Evolutionary conservation across 768 basidiomycete species (phyloP), one percentile per base, ranked within the genome.

Genomic region (Lentinula edodes): DNA sequence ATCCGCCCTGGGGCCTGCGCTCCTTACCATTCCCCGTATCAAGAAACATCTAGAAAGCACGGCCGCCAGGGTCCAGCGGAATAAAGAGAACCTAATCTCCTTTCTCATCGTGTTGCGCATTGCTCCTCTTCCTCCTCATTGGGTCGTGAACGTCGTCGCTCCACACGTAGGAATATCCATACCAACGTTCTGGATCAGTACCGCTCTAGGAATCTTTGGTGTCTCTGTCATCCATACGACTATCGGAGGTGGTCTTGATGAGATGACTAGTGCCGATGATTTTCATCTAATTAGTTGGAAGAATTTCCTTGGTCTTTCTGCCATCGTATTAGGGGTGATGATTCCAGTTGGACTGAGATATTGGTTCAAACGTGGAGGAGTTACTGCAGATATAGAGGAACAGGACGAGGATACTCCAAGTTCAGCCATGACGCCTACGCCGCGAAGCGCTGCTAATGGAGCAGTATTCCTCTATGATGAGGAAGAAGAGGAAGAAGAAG

Each of bases 61-160:
- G 92, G 82, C 86, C 2, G 79, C 76, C 23, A 93, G 89, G 76
- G 89, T 98, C 50, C 78, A 80, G 63, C 80, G 83, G 3, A 91
- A 93, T 73, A 28, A 23, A 38, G 55, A 87, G 66, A 94, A 95
- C 74, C 79, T 97, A 68, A 82, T 97, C 48, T 91, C 91, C 12
- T 98, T 95, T 74, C 85, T 98, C 66, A 90, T 98, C 72, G 86
- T 98, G n/a, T 78, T 98, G 48, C 88, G 95, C 61, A 95, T 98
- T 62, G 91, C 94, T 1, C 95, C 95, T 0, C 80, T 97, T 18
- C 95, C 95, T 35, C 95, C 95, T 5, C 95, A 97, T 68, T 98
- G 96, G 96, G 90, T 97, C 38, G 87, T 96, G 65, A 98, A 98
- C 70, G 80, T 97, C 61, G 77, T 97, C 8, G 91, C 91, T 64